Evolutionary conservation across 139 green algal genomes (phyloP), one percentile per base, ranked within the genome.

Genomic region (Chlamydomonas schloesseri): DNA sequence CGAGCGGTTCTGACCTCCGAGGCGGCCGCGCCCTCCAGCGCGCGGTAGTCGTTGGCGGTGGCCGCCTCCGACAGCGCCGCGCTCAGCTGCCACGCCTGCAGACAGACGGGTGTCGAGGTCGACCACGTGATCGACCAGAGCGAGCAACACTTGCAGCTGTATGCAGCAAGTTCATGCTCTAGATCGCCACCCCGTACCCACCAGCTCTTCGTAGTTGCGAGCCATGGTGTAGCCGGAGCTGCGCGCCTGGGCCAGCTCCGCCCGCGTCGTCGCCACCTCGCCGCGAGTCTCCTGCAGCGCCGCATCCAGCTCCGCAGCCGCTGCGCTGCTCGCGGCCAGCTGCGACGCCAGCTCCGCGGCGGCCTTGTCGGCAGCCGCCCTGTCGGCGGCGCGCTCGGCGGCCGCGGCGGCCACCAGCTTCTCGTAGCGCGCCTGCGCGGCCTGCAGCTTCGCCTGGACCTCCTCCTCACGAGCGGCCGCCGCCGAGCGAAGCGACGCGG

Each of bases 81-180:
- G 60, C 76, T 47, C 58, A 83, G 76, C 76, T 83, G 33, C 76
- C 76, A 83, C 0, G 76, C 76, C 76, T 83, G 76, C 60, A 20
- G 20, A 65, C 17, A 21, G 15, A 65, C 57, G 57, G 53, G 53
- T 23, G 15, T 23, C 53, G 53, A 58, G 13, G 53, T n/a, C n/a
- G n/a, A n/a, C n/a, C n/a, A n/a, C n/a, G 42, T 8, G 42, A 50
- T 50, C 6, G 42, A 50, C 42, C 5, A 8, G 42, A 50, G 8
- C 5, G 42, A 50, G 34, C 69, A 5, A 28, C 69, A 50, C 37
- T n/a, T n/a, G n/a, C n/a, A n/a, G n/a, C n/a, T n/a, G n/a, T n/a
- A n/a, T n/a, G n/a, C n/a, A n/a, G n/a, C n/a, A n/a, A n/a, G n/a
- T n/a, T n/a, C n/a, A n/a, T n/a, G n/a, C n/a, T n/a, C n/a, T n/a